Percentiles rank a stretch among this genome's conserved stretches.
Evolutionary conservation across 2,329 filamentous ascomycete genomes (phyloP).

Genomic region (Piedraia hortae): DNA sequence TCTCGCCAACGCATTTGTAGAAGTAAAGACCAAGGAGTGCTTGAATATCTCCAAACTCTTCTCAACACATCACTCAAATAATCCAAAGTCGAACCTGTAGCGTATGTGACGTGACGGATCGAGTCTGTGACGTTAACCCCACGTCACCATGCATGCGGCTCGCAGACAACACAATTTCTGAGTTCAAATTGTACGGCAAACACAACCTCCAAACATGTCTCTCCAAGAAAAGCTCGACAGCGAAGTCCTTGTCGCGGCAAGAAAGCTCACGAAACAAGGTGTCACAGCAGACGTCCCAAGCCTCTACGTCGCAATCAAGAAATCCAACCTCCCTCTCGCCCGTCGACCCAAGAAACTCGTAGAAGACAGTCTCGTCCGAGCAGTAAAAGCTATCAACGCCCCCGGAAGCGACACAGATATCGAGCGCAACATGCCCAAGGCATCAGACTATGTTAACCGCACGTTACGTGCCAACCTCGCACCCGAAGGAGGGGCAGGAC

Average conservation of each 20-base stretch:
- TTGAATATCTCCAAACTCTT: no score
- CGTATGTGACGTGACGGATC: no score
- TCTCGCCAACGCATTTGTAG: no score
- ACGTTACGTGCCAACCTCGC: slow-evolving; percentile 14
- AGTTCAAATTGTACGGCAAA: no score
- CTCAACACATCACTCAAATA: no score
- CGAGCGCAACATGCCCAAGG: slow-evolving; percentile 9
- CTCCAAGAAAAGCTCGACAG: slow-evolving; percentile 12
- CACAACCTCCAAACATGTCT: slow-evolving; percentile 2
- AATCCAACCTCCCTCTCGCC: slow-evolving; percentile 65
- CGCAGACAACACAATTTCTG: no score
- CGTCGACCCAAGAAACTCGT: slow-evolving; percentile 55
- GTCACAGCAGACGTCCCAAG: slow-evolving; percentile 5
- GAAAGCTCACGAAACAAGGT: slow-evolving; percentile 8
- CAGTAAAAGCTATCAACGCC: slow-evolving; percentile 41
- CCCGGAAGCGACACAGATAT: slow-evolving; percentile 29
- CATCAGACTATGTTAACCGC: slow-evolving; percentile 31
- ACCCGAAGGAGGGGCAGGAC: slow-evolving; percentile 17
- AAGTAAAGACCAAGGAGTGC: no score
- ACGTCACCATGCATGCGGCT: no score
- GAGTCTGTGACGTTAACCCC: no score
- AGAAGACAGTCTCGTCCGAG: slow-evolving; percentile 64
- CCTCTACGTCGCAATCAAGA: slow-evolving; percentile 56
- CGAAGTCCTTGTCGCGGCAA: slow-evolving; percentile 26
- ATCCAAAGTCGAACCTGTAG: no score